phyloP scores from a whole-genome alignment of 495 filamentous ascomycete species.

The Pyronema omphalodes region DNA sequence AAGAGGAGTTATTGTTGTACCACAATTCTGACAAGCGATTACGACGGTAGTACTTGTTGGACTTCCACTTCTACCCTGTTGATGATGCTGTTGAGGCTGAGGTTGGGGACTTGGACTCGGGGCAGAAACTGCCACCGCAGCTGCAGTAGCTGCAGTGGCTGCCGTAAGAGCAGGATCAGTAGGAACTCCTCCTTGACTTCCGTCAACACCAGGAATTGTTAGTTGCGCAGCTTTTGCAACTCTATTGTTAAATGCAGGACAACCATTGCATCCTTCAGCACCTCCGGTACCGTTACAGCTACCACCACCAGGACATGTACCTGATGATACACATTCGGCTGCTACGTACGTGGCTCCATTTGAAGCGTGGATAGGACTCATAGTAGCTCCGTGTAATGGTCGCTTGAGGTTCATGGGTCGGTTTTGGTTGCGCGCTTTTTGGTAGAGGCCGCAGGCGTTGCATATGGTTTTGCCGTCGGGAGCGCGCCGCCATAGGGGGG shows the following conservation, averaged over 20 bases:
- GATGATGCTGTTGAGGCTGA: constrained; percentile 13
- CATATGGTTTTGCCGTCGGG: constrained; percentile 88
- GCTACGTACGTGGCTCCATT: constrained; percentile 58
- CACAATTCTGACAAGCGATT: constrained; percentile 92
- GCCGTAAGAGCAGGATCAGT: constrained; percentile 16
- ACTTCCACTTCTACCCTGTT: constrained; percentile 15
- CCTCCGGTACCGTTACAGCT: constrained; percentile 94
- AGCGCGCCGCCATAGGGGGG: constrained; percentile 85
- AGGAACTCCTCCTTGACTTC: constrained; percentile 18
- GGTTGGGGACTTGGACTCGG: constrained; percentile 21
- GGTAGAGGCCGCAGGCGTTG: constrained; percentile 91
- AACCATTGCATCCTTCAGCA: constrained; percentile 88
- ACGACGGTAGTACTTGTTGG: constrained; percentile 48
- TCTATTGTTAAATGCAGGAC: constrained; percentile 92
- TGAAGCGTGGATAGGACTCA: constrained; percentile 25
- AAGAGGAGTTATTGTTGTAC: constrained; percentile 86
- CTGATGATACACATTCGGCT: constrained; percentile 48
- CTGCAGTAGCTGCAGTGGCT: constrained; percentile 13
- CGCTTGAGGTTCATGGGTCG: constrained; percentile 79
- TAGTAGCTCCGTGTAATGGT: constrained; percentile 25
- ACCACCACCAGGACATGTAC: constrained; percentile 90
- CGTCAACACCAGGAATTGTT: constrained; percentile 23
- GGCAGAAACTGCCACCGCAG: constrained; percentile 14
- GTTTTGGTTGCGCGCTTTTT: constrained; percentile 77
- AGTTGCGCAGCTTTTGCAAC: constrained; percentile 72